A percentile compares a stretch with the other conserved stretches of the same genome.
phyloP scores from a whole-genome alignment of 2,329 filamentous ascomycete genomes.

The Sordariomycetes sp. region DNA sequence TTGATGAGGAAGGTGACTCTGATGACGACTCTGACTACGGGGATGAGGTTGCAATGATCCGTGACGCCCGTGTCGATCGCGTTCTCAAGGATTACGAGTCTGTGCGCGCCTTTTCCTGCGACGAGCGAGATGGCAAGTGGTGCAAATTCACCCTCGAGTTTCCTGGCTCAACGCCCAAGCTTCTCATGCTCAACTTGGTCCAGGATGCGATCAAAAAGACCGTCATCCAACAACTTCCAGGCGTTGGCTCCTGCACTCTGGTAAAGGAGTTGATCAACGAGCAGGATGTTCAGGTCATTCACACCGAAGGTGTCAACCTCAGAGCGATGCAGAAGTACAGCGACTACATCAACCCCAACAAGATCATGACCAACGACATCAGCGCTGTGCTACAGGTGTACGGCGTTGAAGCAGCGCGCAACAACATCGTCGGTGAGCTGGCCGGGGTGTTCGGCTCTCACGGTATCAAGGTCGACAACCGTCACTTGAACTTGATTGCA shows the following conservation, averaged over 20 bases:
- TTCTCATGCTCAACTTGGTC: slow-evolving; percentile 86
- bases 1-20: slow-evolving; percentile 31
- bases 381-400: slow-evolving; percentile 76
- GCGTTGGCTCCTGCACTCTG: slow-evolving; percentile 63
- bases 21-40: slow-evolving; percentile 25
- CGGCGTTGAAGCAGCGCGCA: slow-evolving; percentile 87
- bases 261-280: slow-evolving; percentile 54
- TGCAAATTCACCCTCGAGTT: slow-evolving; percentile 82
- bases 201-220: slow-evolving; percentile 71
- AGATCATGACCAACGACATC: slow-evolving; percentile 87
- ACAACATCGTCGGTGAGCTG: slow-evolving; percentile 80
- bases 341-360: slow-evolving; percentile 77
- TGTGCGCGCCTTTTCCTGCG: slow-evolving; percentile 70
- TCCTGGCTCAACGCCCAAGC: slow-evolving; percentile 70
- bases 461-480: slow-evolving; percentile 83
- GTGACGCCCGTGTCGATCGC: slow-evolving; percentile 48
- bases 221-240: slow-evolving; percentile 78
- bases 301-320: slow-evolving; percentile 81
- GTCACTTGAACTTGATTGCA: slow-evolving; percentile 90
- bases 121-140: slow-evolving; percentile 62
- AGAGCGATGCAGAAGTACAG: slow-evolving; percentile 83
- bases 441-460: slow-evolving; percentile 79
- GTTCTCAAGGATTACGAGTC: slow-evolving; percentile 56
- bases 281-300: slow-evolving; percentile 43
- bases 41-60: slow-evolving; percentile 25